Base-by-base conservation (phyloP, 1,284 basidiomycete species). In the Puccinia horiana region DNA sequence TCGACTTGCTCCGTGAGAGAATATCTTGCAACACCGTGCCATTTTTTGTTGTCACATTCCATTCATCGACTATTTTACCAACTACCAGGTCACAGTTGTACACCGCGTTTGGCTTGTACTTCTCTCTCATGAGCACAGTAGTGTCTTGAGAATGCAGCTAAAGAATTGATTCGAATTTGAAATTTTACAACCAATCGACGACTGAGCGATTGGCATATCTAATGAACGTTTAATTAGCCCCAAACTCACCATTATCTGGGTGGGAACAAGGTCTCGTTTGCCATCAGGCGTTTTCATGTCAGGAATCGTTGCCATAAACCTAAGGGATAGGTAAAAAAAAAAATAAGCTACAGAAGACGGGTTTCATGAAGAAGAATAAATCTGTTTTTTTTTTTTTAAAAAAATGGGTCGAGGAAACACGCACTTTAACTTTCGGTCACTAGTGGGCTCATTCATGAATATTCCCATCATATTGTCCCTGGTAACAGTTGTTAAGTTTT, bases 51-150 rank as follows among this genome's bases (percentile, higher is more conserved):
- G 93, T 90, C 23, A 99, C 92, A 87, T 96, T 96, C 96, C 95
- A 98, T 87, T 99, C 96, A 86, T 99, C 97, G 11, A 99, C 95
- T 58, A 99, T 92, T 88, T 98, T 97, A 73, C 95, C 97, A 65
- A 92, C 92, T 87, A 96, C 94, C 83, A 99, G 91, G 87, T 99
- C 97, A 91, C 99, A 92, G 84, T 90, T 92, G 88, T 92, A 98
- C 52, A 99, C 88, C 0, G 95, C 92, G 85, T 95, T 91, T n/a
- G 92, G 91, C 78, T 95, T 92, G 52, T 88, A 86, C 0, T 94
- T 92, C 86, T 98, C 94, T 91, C 95, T 94, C 82, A 99, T 87
- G 77, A 99, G 89, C 95, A 99, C 96, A 88, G 95, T 94, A 52
- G 92, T 90, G 87, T 99, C 97, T 90, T 77, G 80, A 18, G 23